Evolutionary conservation across 345 rosid genomes (phyloP).

Genomic region (Mercurialis annua): DNA sequence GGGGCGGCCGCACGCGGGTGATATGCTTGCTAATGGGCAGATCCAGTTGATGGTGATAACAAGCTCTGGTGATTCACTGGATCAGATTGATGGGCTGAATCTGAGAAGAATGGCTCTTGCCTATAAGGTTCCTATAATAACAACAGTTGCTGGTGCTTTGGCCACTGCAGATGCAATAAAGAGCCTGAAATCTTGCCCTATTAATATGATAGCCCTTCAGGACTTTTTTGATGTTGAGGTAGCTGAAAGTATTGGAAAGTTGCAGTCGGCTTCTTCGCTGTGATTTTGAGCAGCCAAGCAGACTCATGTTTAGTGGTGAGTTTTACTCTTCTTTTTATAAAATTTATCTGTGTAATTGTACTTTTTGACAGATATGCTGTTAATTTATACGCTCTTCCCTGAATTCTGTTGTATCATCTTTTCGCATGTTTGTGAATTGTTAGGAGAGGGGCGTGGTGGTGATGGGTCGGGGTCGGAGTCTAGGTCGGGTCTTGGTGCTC

Average conservation of each 20-base stretch:
- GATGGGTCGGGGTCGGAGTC: too few species aligned
- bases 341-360: not conserved
- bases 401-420: not conserved
- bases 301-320: not conserved
- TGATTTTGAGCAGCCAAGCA: constrained; percentile 17
- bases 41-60: constrained; percentile 91
- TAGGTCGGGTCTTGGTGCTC: too few species aligned
- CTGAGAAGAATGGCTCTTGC: constrained; percentile 95
- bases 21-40: constrained; percentile 87
- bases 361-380: not conserved
- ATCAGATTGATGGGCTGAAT: constrained; percentile 79
- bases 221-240: constrained; percentile 58
- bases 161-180: constrained; percentile 85
- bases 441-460: not conserved
- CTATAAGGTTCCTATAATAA: constrained; percentile 84
- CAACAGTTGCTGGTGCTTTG: constrained; percentile 88
- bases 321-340: not conserved
- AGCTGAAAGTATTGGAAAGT: constrained; percentile 21
- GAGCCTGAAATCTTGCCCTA: constrained; percentile 60
- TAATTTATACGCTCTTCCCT: not conserved
- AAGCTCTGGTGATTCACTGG: constrained; percentile 78
- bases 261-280: constrained; percentile 46
- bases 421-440: not conserved
- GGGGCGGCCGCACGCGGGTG: constrained; percentile 95
- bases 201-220: constrained; percentile 80